Percentiles rank a stretch among this genome's conserved stretches.
These are phyloP conservation scores for Astrephomene gubernaculifera DNA, from an alignment of 139 green algal species.

Conservation along the genomic window DNA sequence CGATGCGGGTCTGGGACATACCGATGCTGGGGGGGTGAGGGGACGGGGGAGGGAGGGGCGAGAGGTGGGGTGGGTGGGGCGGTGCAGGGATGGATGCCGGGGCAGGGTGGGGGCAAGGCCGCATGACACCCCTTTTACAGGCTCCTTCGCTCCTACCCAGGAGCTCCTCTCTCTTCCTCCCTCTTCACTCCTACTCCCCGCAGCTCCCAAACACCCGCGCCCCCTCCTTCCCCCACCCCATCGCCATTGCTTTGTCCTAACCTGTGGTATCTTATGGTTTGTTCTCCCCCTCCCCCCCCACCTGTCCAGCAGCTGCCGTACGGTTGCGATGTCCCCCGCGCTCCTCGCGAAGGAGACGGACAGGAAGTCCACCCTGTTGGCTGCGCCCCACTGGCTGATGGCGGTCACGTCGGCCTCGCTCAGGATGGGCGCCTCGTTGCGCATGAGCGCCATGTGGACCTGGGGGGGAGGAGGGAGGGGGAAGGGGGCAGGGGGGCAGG, in stretches of 20 bases:
- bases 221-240: not conserved
- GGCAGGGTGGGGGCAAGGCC: too few relatives aligned
- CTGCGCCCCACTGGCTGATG: conserved; percentile 33
- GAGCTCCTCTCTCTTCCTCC: not conserved
- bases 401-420: conserved; percentile 19
- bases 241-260: not conserved
- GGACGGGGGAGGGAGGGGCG: not conserved
- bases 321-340: conserved; percentile 48
- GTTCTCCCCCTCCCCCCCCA: not conserved
- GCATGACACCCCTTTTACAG: not conserved
- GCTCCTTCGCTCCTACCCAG: not conserved
- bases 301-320: conserved; percentile 47
- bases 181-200: not conserved
- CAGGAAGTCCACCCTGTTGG: conserved; percentile 74
- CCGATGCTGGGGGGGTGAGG: conserved; percentile 42
- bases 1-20: conserved; percentile 73
- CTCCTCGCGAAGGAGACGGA: conserved; percentile 67
- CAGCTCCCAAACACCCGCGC: not conserved
- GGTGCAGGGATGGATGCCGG: too few relatives aligned
- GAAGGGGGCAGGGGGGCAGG: not conserved
- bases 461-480: not conserved
- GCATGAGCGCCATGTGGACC: conserved; percentile 58
- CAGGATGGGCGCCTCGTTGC: conserved; percentile 64
- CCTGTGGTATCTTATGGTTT: too few relatives aligned
- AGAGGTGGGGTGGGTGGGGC: not conserved